Evolutionary conservation across 495 filamentous ascomycete species (phyloP).

Genomic region (Neurospora sp.): DNA sequence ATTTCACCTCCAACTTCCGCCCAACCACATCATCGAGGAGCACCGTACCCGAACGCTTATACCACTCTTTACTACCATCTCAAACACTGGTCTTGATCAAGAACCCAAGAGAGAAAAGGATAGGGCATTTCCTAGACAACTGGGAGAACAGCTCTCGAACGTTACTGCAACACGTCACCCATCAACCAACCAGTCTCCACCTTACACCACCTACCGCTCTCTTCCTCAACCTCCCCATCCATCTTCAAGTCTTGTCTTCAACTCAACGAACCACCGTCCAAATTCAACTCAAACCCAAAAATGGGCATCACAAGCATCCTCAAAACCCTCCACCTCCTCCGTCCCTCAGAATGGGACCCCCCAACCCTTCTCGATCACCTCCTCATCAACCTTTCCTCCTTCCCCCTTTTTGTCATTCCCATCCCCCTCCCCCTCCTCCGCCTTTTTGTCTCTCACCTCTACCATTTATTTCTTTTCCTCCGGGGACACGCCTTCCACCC

Average conservation of each 20-base stretch:
- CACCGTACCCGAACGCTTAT: not conserved
- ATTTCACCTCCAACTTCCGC: not conserved
- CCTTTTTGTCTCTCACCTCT: constrained; percentile 32
- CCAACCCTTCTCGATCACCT: constrained; percentile 40
- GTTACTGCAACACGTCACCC: not conserved
- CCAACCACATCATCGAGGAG: not conserved
- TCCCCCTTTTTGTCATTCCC: not conserved
- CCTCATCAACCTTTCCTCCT: constrained; percentile 27
- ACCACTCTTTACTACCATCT: not conserved
- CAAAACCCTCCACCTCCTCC: constrained; percentile 31
- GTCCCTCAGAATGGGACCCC: constrained; percentile 35
- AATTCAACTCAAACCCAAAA: not conserved
- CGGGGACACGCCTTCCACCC: constrained; percentile 49
- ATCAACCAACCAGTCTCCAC: not conserved
- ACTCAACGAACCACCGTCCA: not conserved
- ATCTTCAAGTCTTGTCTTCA: not conserved
- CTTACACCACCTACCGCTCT: not conserved
- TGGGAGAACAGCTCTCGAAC: not conserved
- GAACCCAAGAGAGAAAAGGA: not conserved
- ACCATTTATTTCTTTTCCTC: constrained; percentile 52
- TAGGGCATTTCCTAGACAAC: not conserved
- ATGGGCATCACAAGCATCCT: constrained; percentile 28
- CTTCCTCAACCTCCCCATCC: not conserved
- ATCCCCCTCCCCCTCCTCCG: constrained; percentile 35
- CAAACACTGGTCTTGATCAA: not conserved